phyloP scores from a whole-genome alignment of 202 grass and related monocot species.

The Schoenoplectus tabernaemontani region DNA sequence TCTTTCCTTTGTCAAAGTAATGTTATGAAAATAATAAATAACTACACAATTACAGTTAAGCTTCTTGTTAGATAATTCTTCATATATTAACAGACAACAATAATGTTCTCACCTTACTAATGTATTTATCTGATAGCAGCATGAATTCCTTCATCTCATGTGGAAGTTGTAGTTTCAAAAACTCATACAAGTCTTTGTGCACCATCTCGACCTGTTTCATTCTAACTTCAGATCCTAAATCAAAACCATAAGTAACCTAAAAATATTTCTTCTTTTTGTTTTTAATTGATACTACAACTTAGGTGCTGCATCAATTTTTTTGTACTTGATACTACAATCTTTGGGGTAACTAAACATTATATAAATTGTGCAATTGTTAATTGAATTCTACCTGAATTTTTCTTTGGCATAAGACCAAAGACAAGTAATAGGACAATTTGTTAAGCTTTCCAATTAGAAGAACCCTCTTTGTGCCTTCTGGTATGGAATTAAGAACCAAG shows the following conservation, averaged over 20 bases:
- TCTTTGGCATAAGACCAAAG: conserved; percentile 37
- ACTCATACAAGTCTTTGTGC: conserved; percentile 33
- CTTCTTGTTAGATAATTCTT: not conserved
- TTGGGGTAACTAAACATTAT: not conserved
- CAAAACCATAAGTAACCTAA: not conserved
- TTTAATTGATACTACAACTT: not conserved
- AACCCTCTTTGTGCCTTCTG: conserved; percentile 32
- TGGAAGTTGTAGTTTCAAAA: conserved; percentile 34
- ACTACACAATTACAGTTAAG: not conserved
- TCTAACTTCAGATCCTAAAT: not conserved
- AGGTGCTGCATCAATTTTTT: not conserved
- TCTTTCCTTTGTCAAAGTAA: not conserved
- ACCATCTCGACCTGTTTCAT: conserved; percentile 41
- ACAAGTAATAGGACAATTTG: conserved; percentile 38
- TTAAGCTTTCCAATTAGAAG: conserved; percentile 44
- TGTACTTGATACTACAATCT: not conserved
- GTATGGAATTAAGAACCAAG: conserved; percentile 49
- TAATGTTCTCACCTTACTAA: conserved; percentile 32
- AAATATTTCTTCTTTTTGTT: not conserved
- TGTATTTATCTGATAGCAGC: conserved; percentile 30
- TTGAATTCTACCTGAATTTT: conserved; percentile 32
- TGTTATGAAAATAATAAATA: not conserved
- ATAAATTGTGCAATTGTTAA: not conserved
- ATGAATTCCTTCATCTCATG: conserved; percentile 30
- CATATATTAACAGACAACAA: not conserved